These are phyloP conservation scores for Tricholomella constricta DNA, from an alignment of 768 basidiomycete species.

Conservation along the genomic window DNA sequence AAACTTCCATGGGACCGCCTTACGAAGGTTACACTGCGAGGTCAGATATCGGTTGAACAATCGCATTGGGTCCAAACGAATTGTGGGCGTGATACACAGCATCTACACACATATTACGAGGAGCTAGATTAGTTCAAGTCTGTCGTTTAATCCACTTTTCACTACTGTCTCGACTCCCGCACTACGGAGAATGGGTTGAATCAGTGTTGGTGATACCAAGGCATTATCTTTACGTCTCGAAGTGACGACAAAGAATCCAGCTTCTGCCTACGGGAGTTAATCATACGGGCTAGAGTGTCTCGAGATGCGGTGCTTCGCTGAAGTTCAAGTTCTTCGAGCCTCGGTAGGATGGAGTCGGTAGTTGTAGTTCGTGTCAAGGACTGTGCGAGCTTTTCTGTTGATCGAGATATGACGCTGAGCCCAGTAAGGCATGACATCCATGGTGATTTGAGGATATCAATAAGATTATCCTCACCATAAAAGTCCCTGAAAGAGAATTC, in stretches of 20 bases:
- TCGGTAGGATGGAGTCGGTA: background rate
- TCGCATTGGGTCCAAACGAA: too few relatives aligned
- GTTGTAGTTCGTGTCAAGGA: background rate
- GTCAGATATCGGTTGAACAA: background rate
- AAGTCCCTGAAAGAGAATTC: background rate
- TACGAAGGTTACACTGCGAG: background rate
- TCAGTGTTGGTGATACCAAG: too few relatives aligned
- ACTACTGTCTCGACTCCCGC: too few relatives aligned
- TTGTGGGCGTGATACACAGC: too few relatives aligned
- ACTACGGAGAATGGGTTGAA: too few relatives aligned
- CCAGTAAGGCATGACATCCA: constrained; percentile 1
- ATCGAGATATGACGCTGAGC: background rate
- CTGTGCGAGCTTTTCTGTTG: background rate
- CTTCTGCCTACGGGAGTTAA: too few relatives aligned
- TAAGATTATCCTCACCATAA: background rate
- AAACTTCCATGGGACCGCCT: background rate
- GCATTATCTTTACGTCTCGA: too few relatives aligned
- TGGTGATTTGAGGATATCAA: constrained; percentile 3
- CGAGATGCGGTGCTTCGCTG: too few relatives aligned
- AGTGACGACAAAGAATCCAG: too few relatives aligned
- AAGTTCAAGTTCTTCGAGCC: constrained; percentile 1
- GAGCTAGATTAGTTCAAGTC: background rate
- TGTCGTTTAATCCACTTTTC: too few relatives aligned
- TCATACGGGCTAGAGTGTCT: too few relatives aligned
- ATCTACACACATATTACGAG: too few relatives aligned